Conservation (phyloP, 164 flowering plant species). For the Vitis cinerea region DNA sequence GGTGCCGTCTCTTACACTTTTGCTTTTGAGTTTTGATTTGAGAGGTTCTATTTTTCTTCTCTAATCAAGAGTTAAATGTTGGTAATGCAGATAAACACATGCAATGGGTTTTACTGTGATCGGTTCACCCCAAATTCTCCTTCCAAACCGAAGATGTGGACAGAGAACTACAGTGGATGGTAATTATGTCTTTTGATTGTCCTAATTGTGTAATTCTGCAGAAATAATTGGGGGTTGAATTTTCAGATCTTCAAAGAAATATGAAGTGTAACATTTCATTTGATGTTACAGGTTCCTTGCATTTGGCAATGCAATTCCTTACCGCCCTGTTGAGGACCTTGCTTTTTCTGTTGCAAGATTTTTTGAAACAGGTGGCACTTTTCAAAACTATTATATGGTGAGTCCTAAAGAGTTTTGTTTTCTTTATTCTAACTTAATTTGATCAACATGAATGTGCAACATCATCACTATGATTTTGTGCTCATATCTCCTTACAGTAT, state of each 20-base stretch:
- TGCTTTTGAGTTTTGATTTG: not conserved
- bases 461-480: not conserved
- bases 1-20: too few relatives aligned
- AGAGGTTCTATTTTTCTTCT: not conserved
- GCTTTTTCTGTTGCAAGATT: conserved; percentile 75
- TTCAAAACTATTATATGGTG: conserved; percentile 75
- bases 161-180: conserved; percentile 65
- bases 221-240: not conserved
- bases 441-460: not conserved
- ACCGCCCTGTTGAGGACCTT: conserved; percentile 64
- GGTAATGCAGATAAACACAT: conserved; percentile 58
- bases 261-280: not conserved
- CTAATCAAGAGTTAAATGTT: not conserved
- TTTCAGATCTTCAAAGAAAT: not conserved
- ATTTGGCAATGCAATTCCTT: conserved; percentile 57
- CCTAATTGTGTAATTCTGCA: not conserved
- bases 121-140: conserved; percentile 48
- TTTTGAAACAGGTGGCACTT: conserved; percentile 59
- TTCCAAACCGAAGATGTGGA: conserved; percentile 61
- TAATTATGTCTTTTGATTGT: conserved; percentile 10
- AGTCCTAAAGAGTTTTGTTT: conserved; percentile 1
- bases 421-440: not conserved
- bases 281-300: conserved; percentile 46
- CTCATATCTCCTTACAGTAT: conserved; percentile 35
- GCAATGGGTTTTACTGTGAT: conserved; percentile 75